A percentile compares a stretch with the other conserved stretches of the same genome.
Evolutionary conservation across 2,329 filamentous ascomycete species (phyloP).

Genomic region (Arthrobotrys entomopaga): DNA sequence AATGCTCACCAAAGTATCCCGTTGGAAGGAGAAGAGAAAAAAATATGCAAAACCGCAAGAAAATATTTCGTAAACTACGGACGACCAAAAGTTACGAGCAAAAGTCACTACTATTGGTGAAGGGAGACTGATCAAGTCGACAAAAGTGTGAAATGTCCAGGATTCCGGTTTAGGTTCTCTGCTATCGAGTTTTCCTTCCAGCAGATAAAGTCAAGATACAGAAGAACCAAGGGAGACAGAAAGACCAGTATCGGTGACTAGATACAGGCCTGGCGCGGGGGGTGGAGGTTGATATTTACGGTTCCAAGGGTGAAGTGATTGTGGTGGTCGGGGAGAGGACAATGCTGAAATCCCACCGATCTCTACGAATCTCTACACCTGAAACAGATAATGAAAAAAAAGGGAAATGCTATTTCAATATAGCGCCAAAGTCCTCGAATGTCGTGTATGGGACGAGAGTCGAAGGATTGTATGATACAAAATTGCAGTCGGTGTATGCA

Average conservation of each 20-base stretch:
- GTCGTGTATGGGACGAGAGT: conserved; percentile 48
- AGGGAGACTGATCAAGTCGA: conserved; percentile 32
- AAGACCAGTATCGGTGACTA: conserved; percentile 47
- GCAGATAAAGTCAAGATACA: conserved; percentile 53
- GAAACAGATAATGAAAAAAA: conserved; percentile 41
- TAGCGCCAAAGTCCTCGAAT: conserved; percentile 52
- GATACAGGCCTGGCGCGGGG: conserved; percentile 33
- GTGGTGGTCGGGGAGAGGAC: conserved; percentile 42
- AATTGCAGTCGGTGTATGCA: conserved; percentile 55
- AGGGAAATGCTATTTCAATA: conserved; percentile 43
- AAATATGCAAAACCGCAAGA: conserved; percentile 38
- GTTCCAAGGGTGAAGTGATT: conserved; percentile 33
- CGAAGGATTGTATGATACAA: conserved; percentile 55
- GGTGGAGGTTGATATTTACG: conserved; percentile 49
- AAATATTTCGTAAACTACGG: conserved; percentile 45
- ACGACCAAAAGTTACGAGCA: conserved; percentile 42
- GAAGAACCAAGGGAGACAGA: conserved; percentile 44
- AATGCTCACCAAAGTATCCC: conserved; percentile 54
- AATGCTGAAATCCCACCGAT: conserved; percentile 36
- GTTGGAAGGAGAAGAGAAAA: conserved; percentile 43
- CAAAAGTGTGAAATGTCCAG: conserved; percentile 22
- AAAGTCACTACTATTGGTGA: conserved; percentile 26
- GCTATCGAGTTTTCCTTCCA: conserved; percentile 54
- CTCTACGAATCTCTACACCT: conserved; percentile 45
- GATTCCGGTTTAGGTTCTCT: conserved; percentile 45